Percentiles rank a stretch among this genome's conserved stretches.
Conservation (phyloP, 495 filamentous ascomycete species). For the Neurospora intermedia region DNA sequence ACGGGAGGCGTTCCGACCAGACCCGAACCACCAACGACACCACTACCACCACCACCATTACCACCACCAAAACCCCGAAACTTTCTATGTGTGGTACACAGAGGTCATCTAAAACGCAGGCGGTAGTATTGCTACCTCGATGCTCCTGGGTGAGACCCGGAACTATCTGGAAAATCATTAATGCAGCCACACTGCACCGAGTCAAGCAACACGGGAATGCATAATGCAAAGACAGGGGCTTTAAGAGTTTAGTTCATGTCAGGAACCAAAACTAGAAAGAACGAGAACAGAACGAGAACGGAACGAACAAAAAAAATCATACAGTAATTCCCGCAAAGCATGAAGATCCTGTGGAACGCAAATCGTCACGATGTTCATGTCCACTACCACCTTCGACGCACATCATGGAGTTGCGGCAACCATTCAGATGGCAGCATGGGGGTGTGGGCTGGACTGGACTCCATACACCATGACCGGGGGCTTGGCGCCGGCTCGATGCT, state of each 20-base stretch:
- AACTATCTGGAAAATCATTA: neutral
- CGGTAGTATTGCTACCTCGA: neutral
- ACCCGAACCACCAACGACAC: neutral
- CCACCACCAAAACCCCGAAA: neutral
- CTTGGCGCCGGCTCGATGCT: neutral
- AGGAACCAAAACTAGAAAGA: neutral
- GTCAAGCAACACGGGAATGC: neutral
- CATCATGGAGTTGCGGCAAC: neutral
- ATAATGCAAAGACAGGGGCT: neutral
- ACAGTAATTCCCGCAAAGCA: neutral
- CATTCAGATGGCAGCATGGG: neutral
- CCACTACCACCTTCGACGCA: neutral
- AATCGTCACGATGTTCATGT: neutral
- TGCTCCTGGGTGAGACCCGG: neutral
- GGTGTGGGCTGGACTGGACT: neutral
- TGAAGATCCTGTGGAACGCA: neutral
- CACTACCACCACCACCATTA: neutral
- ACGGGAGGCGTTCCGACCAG: neutral
- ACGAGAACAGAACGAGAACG: neutral
- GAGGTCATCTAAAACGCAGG: neutral
- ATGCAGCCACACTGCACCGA: neutral
- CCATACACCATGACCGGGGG: neutral
- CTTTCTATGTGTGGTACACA: neutral
- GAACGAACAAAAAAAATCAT: neutral
- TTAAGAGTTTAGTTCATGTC: neutral